Conservation (phyloP, 2,329 filamentous ascomycete genomes). For the Aschersonia sp. region DNA sequence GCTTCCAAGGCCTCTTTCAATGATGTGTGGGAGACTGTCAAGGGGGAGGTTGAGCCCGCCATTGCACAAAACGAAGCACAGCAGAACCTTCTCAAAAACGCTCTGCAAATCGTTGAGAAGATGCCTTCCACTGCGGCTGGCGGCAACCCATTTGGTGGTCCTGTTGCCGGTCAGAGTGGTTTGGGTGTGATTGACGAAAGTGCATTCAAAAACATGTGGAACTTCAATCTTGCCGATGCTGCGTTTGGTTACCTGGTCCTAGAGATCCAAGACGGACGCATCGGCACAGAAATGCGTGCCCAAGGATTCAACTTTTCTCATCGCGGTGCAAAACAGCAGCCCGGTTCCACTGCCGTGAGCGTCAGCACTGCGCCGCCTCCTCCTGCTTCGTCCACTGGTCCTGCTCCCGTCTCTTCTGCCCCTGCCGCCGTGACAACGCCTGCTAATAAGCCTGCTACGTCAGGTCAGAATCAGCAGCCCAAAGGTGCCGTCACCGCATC, state of each 20-base stretch:
- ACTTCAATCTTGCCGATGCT: constrained; percentile 95
- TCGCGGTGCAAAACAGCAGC: constrained; percentile 66
- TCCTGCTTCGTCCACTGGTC: constrained; percentile 1
- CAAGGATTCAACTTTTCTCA: constrained; percentile 99
- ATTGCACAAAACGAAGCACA: constrained; percentile 90
- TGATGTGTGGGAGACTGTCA: constrained; percentile 98
- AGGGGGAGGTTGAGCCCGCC: constrained; percentile 85
- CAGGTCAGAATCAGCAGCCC: constrained; percentile 23
- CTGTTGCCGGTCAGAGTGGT: constrained; percentile 53
- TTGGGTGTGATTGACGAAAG: constrained; percentile 93
- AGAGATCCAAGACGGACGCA: constrained; percentile 88
- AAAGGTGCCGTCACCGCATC: constrained; percentile 26
- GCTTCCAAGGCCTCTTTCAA: constrained; percentile 98
- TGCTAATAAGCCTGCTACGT: constrained; percentile 20
- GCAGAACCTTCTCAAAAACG: constrained; percentile 80
- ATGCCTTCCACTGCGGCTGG: constrained; percentile 93
- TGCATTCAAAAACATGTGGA: constrained; percentile 99
- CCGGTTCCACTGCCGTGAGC: constrained; percentile 20
- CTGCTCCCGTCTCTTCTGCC: constrained; percentile 16
- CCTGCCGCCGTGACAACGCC: constrained; percentile 20
- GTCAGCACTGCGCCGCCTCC: constrained; percentile 18
- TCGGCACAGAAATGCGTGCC: constrained; percentile 95
- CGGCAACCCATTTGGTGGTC: constrained; percentile 91
- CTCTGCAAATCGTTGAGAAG: constrained; percentile 87
- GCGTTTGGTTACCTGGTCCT: constrained; percentile 93